A percentile compares a stretch with the other conserved stretches of the same genome.
These are phyloP conservation scores for Ceratobasidium sp. DNA, from an alignment of 1,284 basidiomycete species.

Conservation along the genomic window DNA sequence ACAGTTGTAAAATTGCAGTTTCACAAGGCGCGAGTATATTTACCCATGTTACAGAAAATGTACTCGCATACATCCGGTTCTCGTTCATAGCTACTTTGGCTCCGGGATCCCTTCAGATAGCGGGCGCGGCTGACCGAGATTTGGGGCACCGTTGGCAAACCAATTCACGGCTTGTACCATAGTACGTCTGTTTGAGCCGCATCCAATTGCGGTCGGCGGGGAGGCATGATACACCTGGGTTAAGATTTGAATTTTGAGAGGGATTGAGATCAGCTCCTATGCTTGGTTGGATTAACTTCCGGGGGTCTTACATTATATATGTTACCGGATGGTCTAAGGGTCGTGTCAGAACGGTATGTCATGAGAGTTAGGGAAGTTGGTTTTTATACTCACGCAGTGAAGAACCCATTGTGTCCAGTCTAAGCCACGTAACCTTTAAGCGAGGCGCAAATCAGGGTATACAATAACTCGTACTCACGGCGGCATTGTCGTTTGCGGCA, in stretches of 20 bases:
- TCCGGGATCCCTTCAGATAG: too few species aligned
- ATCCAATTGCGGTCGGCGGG: slow-evolving; percentile 41
- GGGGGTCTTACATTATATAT: slow-evolving; percentile 58
- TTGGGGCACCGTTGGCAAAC: slow-evolving; percentile 43
- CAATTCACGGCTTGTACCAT: slow-evolving; percentile 45
- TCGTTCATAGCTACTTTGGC: too few species aligned
- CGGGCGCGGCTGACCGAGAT: slow-evolving; percentile 14
- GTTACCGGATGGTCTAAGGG: slow-evolving; percentile 54
- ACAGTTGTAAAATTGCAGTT: too few species aligned
- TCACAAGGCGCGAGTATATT: too few species aligned
- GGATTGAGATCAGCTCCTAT: slow-evolving; percentile 20
- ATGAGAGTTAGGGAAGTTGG: neutral
- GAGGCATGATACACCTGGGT: slow-evolving; percentile 47
- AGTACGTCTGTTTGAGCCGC: slow-evolving; percentile 46
- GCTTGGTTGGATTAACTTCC: too few species aligned
- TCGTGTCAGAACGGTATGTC: neutral
- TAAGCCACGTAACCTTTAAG: neutral
- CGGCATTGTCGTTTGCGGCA: slow-evolving; percentile 49
- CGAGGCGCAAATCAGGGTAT: neutral
- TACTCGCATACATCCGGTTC: too few species aligned
- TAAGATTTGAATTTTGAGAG: neutral
- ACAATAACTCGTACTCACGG: neutral
- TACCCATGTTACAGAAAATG: too few species aligned
- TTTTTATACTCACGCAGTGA: slow-evolving; percentile 48
- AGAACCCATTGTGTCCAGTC: slow-evolving; percentile 52